Percentiles rank a stretch among this genome's conserved stretches.
phyloP scores from a whole-genome alignment of 2,329 filamentous ascomycete species.

The Lasiodiplodia hormozganensis region DNA sequence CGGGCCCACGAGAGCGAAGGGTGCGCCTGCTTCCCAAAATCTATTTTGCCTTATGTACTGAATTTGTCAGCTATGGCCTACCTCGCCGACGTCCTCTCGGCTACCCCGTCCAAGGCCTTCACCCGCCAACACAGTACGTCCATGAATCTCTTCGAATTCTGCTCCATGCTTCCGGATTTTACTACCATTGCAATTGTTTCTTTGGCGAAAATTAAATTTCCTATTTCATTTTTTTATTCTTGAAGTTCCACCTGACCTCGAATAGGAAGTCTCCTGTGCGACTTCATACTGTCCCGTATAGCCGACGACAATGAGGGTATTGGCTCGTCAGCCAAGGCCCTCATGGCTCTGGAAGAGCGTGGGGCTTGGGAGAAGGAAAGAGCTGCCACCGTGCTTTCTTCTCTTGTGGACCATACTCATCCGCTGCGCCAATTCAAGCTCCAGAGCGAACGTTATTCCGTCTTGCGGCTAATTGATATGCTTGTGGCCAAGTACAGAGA shows the following conservation, averaged over 20 bases:
- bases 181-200: not conserved
- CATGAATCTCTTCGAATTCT: not conserved
- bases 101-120: slow-evolving; percentile 61
- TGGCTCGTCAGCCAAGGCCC: slow-evolving; percentile 65
- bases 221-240: not conserved
- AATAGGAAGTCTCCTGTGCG: slow-evolving; percentile 63
- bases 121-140: slow-evolving; percentile 64
- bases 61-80: slow-evolving; percentile 53
- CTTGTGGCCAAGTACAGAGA: slow-evolving; percentile 67
- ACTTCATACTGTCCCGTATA: slow-evolving; percentile 70
- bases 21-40: slow-evolving; percentile 43
- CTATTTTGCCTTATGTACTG: slow-evolving; percentile 46
- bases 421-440: slow-evolving; percentile 67
- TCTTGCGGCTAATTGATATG: slow-evolving; percentile 66
- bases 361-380: slow-evolving; percentile 67
- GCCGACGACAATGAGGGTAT: slow-evolving; percentile 61
- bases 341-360: slow-evolving; percentile 65
- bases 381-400: slow-evolving; percentile 60
- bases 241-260: slow-evolving; percentile 15
- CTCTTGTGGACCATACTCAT: slow-evolving; percentile 60
- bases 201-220: not conserved
- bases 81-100: slow-evolving; percentile 58
- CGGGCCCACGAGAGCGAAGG: slow-evolving; percentile 64
- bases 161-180: not conserved
- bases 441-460: slow-evolving; percentile 66